Base-by-base conservation (phyloP, 1,284 basidiomycete species). In the Tremellales sp. region DNA sequence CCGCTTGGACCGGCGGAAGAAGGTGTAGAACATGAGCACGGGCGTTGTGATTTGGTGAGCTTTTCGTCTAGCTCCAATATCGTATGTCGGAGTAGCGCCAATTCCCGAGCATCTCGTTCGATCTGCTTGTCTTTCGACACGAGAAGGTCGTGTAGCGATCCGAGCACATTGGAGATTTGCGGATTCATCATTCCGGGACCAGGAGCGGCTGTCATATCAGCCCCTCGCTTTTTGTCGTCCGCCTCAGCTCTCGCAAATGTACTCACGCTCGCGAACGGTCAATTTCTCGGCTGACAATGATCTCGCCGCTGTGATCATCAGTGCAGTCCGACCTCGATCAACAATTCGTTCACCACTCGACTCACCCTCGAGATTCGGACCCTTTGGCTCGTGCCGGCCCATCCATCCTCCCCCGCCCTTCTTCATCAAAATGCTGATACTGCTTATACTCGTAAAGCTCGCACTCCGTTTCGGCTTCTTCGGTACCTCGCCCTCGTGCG, bases 81-180 rank as follows among this genome's bases (percentile, higher is more conserved):
- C 3, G 62, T 62, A 35, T 59, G 57, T 13, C 62, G 57, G 22
- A 65, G 57, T 3, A 65, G 45, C 7, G 61, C 62, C 2, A 65
- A 46, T 51, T 65, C 62, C 10, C 57, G 49, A n/a, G 62, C 62
- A 46, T 65, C 62, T 13, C 61, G 46, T 46, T 65, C 62, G 29
- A 65, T 65, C 47, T 65, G 62, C 27, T 60, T 61, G 45, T 65
- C 62, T 49, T 65, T 65, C 8, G 56, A 57, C n/a, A 60, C 51
- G 8, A 65, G 54, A 7, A 65, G 55, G 45, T 65, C 62, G 23
- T 65, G 62, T n/a, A 65, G 46, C 3, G 58, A 61, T 19, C 59
- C 60, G 5, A 65, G 47, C 25, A 65, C 59, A 10, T 47, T 59
- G 17, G 54, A 53, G 51, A 65, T 61, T 43, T 65, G 60, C 5